Base-by-base conservation (phyloP, 192 early-diverging fungal genomes). In the Backusella macrospora region DNA sequence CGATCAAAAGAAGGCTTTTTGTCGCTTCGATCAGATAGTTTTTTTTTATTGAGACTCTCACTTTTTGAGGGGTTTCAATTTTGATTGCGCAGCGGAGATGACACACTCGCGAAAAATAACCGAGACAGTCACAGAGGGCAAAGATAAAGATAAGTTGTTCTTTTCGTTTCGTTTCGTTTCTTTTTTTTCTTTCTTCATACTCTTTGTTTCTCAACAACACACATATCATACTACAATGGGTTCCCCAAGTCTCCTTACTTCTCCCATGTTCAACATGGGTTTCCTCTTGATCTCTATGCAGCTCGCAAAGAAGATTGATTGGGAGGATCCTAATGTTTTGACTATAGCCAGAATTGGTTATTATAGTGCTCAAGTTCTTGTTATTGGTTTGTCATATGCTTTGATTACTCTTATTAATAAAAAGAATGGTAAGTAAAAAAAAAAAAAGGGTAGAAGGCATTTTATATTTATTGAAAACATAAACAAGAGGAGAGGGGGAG, bases 251-350 rank as follows among this genome's bases (percentile, higher is more conserved):
- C 55, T 82, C 39, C 15, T 82, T 18, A 62, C 73, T 15, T 74
- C 70, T 29, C 80, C 80, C 44, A 73, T 82, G 71, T 75, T 84
- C 74, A 89, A 89, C 72, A 78, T 92, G 80, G 89, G 79, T 47
- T 73, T 93, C 45, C 86, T 92, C 45, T 85, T 93, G 72, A 85
- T 86, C 40, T 83, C 86, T 43, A 87, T 92, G 86, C 92, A 92
- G 78, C 29, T 93, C 70, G 87, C 86, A 78, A 90, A 91, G 81
- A 86, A 80, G 73, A 74, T 90, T 63, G 87, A 94, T 55, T 86
- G 93, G 38, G 92, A 95, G 75, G 86, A 89, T 69, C 84, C 88
- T 46, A 81, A 88, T 69, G 82, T 86, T 45, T 72, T 89, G 23
- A 78, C 78, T 67, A 84, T 87, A 67, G 83, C 90, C 75, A 86